Conservation (phyloP, 371 early-diverging fungal genomes). For the Lichtheimia ornata region DNA sequence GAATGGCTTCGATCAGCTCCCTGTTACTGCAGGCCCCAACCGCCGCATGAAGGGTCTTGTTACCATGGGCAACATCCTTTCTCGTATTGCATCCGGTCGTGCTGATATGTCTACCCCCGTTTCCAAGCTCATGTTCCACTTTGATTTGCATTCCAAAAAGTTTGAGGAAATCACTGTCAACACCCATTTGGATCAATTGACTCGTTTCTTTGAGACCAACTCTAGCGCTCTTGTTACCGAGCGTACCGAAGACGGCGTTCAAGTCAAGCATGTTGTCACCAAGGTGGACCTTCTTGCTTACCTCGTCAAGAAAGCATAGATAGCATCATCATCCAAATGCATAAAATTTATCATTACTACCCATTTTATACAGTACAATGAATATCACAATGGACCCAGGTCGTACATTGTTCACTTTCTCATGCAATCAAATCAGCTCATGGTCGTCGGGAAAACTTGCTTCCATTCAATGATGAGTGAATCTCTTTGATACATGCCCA, state of each 20-base stretch:
- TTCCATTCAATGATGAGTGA: no score
- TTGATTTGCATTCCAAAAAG: slow-evolving; percentile 57
- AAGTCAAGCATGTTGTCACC: slow-evolving; percentile 85
- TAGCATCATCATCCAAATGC: not conserved
- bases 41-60: slow-evolving; percentile 79
- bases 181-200: slow-evolving; percentile 82
- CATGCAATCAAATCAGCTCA: no score
- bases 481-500: no score
- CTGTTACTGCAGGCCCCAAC: slow-evolving; percentile 73
- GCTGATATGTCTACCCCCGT: slow-evolving; percentile 70
- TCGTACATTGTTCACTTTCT: no score
- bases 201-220: slow-evolving; percentile 89
- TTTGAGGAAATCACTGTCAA: slow-evolving; percentile 83
- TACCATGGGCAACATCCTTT: slow-evolving; percentile 86
- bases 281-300: slow-evolving; percentile 90
- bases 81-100: slow-evolving; percentile 78
- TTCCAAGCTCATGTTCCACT: slow-evolving; percentile 84
- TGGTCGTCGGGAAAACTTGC: no score
- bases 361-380: not conserved
- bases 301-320: slow-evolving; percentile 56
- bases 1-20: slow-evolving; percentile 93
- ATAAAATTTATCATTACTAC: not conserved
- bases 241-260: slow-evolving; percentile 40
- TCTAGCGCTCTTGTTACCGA: slow-evolving; percentile 90
- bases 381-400: not conserved